Base-by-base conservation (phyloP, 2,329 filamentous ascomycete genomes). In the Aspergillus bombycis region DNA sequence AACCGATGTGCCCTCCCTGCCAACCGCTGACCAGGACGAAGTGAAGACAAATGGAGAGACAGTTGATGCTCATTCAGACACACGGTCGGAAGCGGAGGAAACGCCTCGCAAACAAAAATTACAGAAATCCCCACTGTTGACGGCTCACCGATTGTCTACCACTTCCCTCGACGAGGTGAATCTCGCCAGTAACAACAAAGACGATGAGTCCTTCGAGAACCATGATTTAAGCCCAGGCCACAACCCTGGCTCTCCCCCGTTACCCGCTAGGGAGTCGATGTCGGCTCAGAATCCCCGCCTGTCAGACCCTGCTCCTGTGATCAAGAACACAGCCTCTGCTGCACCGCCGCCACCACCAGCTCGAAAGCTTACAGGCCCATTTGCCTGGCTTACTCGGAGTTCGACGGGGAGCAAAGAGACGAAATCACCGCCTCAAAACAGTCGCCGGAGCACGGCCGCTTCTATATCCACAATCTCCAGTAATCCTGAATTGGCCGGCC, bases 291-390 rank as follows among this genome's bases (percentile, higher is more conserved):
- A 69, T 64, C 74, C 72, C 64, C 72, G 75, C 57, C 72, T 75
- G 21, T 62, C 78, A 72, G 71, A 92, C 91, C 68, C 85, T 95
- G 59, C 89, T 45, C 80, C 86, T 48, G 68, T 73, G 46, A 77
- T 77, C 68, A 75, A 77, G 65, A 71, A 74, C 54, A 67, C 74
- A 45, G 63, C 79, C 60, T 75, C 78, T 45, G 75, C 77, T 28
- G 76, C 81, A 52, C 76, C 79, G 23, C 76, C 78, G 4, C 71
- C 75, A 30, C 75, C 79, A 46, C 75, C 80, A 21, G 71, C 81
- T 68, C 85, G 93, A 73, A 96, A 95, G 77, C 86, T 96, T 61
- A 94, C 92, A 10, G 92, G 92, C 69, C 92, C 91, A n/a, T 96
- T 96, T 71, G 88, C 92, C 45, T 94, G 92, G 89, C 85, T 96